A percentile compares a stretch with the other conserved stretches of the same genome.
Conservation (phyloP, 1,284 basidiomycete species). For the Irpex sp. region DNA sequence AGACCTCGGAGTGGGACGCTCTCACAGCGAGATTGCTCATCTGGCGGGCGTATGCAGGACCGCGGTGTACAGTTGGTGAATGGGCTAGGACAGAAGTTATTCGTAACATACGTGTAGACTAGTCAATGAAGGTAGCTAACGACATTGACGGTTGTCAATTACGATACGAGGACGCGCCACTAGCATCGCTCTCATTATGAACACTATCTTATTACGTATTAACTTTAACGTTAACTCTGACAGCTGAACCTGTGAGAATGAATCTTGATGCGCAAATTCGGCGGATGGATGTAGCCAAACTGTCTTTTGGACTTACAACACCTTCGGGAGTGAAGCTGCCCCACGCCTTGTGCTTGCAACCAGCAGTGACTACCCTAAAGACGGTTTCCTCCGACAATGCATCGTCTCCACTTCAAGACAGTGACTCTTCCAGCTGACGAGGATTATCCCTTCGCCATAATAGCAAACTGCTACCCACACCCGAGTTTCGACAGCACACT, state of each 20-base stretch:
- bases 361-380: too few species aligned
- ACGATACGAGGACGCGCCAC: neutral
- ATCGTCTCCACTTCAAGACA: neutral
- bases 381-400: neutral
- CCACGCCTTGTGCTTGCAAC: neutral
- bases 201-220: neutral
- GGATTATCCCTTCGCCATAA: neutral
- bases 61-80: slow-evolving; percentile 37
- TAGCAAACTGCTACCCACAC: slow-evolving; percentile 2
- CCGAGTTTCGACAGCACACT: neutral
- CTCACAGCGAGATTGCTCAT: slow-evolving; percentile 51
- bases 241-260: too few species aligned
- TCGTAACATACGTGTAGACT: neutral
- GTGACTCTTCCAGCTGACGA: neutral
- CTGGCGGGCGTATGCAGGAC: slow-evolving; percentile 45
- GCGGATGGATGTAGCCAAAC: too few species aligned
- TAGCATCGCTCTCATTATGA: neutral
- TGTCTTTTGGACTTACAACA: too few species aligned
- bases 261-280: too few species aligned
- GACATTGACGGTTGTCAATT: neutral
- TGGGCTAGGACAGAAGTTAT: slow-evolving; percentile 31
- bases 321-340: too few species aligned
- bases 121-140: neutral
- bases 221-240: neutral
- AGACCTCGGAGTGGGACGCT: slow-evolving; percentile 42